phyloP scores from a whole-genome alignment of 805 yeast species.

The Candida morakotiae region DNA sequence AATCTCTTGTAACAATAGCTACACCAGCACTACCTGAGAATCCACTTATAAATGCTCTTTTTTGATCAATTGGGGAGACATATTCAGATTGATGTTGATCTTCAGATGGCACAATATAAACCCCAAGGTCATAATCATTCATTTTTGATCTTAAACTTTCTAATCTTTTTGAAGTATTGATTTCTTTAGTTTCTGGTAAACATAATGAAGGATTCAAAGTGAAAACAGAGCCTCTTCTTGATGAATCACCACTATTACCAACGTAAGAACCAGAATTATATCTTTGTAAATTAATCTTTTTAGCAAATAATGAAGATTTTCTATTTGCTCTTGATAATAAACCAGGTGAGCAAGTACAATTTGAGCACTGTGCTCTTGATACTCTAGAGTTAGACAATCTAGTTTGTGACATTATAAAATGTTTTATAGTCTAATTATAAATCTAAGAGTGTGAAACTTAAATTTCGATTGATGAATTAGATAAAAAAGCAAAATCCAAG shows the following conservation, averaged over 20 bases:
- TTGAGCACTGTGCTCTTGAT: slow-evolving; percentile 50
- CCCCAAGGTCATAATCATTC: slow-evolving; percentile 43
- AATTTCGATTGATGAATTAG: slow-evolving; percentile 2
- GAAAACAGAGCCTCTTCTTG: slow-evolving; percentile 39
- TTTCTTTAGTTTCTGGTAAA: slow-evolving; percentile 39
- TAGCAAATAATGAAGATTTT: slow-evolving; percentile 52
- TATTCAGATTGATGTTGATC: slow-evolving; percentile 67
- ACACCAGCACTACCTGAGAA: slow-evolving; percentile 62
- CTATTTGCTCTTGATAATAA: slow-evolving; percentile 63
- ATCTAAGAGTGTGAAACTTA: background rate
- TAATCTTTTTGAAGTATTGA: slow-evolving; percentile 65
- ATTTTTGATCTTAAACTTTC: slow-evolving; percentile 55
- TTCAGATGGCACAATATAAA: slow-evolving; percentile 58
- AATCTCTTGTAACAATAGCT: slow-evolving; percentile 53
- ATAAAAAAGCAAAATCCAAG: background rate
- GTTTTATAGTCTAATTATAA: too few relatives aligned
- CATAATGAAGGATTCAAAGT: slow-evolving; percentile 40
- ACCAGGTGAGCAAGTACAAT: slow-evolving; percentile 86
- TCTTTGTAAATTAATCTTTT: slow-evolving; percentile 31
- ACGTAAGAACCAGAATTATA: slow-evolving; percentile 9
- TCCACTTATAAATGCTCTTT: slow-evolving; percentile 54
- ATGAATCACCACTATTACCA: slow-evolving; percentile 27
- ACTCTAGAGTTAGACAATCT: slow-evolving; percentile 22
- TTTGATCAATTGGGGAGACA: slow-evolving; percentile 50
- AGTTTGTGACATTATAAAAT: slow-evolving; percentile 4